These are phyloP conservation scores for Tetraselmis chui DNA, from an alignment of 139 green algal genomes.

Conservation along the genomic window DNA sequence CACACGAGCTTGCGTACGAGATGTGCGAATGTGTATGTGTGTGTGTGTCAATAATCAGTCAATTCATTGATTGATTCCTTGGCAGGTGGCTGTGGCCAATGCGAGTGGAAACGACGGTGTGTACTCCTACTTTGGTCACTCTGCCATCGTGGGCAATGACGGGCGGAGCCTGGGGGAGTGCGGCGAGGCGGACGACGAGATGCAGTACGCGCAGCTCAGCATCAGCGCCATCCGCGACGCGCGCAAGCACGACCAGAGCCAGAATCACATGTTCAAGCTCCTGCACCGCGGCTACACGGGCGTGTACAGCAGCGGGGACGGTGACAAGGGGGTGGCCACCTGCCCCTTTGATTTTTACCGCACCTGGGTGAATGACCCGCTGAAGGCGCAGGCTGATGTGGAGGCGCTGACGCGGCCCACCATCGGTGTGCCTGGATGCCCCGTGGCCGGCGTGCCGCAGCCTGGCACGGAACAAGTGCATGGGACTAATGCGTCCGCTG, in stretches of 20 bases:
- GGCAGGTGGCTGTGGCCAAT: slow-evolving; percentile 60
- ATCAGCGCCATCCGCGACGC: slow-evolving; percentile 48
- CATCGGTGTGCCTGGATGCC: not conserved
- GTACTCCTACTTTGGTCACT: slow-evolving; percentile 65
- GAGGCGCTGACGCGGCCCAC: slow-evolving; percentile 28
- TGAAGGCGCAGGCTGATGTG: slow-evolving; percentile 16
- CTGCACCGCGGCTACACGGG: slow-evolving; percentile 58
- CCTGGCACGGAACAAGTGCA: not conserved
- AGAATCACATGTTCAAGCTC: slow-evolving; percentile 69
- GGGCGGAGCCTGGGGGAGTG: slow-evolving; percentile 50
- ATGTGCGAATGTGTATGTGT: not conserved
- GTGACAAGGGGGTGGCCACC: slow-evolving; percentile 34
- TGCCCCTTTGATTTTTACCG: slow-evolving; percentile 62
- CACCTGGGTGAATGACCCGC: slow-evolving; percentile 35
- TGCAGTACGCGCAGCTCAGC: slow-evolving; percentile 47
- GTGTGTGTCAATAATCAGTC: not conserved
- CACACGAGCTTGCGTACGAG: not conserved
- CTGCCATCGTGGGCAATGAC: slow-evolving; percentile 53
- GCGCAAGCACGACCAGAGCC: slow-evolving; percentile 1
- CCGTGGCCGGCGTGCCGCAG: not conserved
- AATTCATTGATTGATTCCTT: slow-evolving; percentile 38
- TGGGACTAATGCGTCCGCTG: no score
- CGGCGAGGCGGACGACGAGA: slow-evolving; percentile 31
- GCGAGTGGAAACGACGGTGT: slow-evolving; percentile 53
- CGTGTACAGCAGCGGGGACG: slow-evolving; percentile 43